Evolutionary conservation across 169 alveolate genomes (phyloP).

Genomic region (Plasmodium gaboni): DNA sequence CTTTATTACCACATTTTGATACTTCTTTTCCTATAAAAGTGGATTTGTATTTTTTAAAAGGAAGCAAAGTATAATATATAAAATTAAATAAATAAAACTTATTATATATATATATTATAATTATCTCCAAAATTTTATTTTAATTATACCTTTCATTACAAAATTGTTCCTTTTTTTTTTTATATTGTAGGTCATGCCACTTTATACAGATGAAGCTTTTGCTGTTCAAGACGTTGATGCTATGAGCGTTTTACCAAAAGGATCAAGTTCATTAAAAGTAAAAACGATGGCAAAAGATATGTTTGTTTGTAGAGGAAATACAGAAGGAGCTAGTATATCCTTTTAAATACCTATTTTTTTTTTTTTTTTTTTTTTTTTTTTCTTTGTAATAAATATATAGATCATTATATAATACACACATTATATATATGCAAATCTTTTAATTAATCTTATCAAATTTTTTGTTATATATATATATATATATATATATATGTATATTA

Average conservation of each 20-base stretch:
- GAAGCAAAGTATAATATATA: conserved; percentile 59
- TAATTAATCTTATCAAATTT: conserved; percentile 20
- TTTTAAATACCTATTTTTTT: conserved; percentile 30
- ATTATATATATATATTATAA: conserved; percentile 3
- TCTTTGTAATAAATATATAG: neutral
- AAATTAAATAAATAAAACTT: conserved; percentile 6
- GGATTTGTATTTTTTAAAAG: conserved; percentile 73
- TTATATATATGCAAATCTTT: conserved; percentile 31
- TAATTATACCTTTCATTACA: conserved; percentile 1
- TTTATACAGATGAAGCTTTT: conserved; percentile 26
- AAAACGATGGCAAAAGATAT: conserved; percentile 76
- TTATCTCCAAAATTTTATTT: neutral
- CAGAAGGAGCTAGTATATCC: conserved; percentile 79
- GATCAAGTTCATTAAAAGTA: conserved; percentile 76
- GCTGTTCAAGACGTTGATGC: conserved; percentile 67
- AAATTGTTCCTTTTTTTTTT: too few relatives aligned
- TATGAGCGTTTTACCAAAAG: conserved; percentile 75
- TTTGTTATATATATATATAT: conserved; percentile 1
- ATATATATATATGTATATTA: conserved; percentile 1
- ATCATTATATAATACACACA: too few relatives aligned
- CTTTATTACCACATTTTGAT: conserved; percentile 65
- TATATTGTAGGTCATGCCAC: conserved; percentile 51
- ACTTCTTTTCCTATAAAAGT: conserved; percentile 75
- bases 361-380: conserved; percentile 5
- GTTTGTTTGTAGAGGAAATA: conserved; percentile 76